A percentile compares a stretch with the other conserved stretches of the same genome.
phyloP scores from a whole-genome alignment of 176 grass and related monocot species.

The Oryza brachyantha region DNA sequence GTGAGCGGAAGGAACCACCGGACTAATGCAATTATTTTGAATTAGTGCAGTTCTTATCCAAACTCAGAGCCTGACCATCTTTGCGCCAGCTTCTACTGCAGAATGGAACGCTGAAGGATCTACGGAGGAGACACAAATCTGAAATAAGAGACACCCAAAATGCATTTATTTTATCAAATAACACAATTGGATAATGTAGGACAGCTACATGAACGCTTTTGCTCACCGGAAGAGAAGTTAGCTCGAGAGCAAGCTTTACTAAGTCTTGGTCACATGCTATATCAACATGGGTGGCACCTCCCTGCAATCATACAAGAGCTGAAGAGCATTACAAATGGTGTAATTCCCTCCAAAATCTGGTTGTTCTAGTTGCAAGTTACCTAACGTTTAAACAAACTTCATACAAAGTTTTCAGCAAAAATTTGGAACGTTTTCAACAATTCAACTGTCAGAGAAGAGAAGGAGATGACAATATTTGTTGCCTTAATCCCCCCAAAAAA shows the following conservation, averaged over 20 bases:
- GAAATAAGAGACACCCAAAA: constrained; percentile 22
- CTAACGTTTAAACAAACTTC: not conserved
- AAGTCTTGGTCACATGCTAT: constrained; percentile 87
- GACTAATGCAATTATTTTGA: not conserved
- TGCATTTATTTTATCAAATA: constrained; percentile 26
- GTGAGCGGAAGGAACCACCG: not conserved
- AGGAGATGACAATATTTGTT: not conserved
- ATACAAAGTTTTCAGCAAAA: not conserved
- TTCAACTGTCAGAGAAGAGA: not conserved
- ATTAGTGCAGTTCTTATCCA: not conserved
- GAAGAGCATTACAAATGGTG: constrained; percentile 3
- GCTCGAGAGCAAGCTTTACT: constrained; percentile 68
- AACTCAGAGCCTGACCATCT: constrained; percentile 62
- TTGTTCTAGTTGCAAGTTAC: not conserved
- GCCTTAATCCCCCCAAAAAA: not conserved
- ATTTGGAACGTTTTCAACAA: not conserved
- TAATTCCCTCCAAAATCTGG: not conserved
- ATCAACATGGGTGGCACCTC: constrained; percentile 93
- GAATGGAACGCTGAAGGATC: constrained; percentile 67
- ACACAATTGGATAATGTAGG: not conserved
- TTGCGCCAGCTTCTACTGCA: constrained; percentile 83
- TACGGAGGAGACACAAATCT: constrained; percentile 94
- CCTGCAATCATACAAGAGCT: constrained; percentile 48
- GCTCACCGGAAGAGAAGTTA: constrained; percentile 86
- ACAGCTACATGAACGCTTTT: not conserved